A percentile compares a stretch with the other conserved stretches of the same genome.
Evolutionary conservation across 2,329 filamentous ascomycete species (phyloP).

Genomic region (Magnaporthales sp.): DNA sequence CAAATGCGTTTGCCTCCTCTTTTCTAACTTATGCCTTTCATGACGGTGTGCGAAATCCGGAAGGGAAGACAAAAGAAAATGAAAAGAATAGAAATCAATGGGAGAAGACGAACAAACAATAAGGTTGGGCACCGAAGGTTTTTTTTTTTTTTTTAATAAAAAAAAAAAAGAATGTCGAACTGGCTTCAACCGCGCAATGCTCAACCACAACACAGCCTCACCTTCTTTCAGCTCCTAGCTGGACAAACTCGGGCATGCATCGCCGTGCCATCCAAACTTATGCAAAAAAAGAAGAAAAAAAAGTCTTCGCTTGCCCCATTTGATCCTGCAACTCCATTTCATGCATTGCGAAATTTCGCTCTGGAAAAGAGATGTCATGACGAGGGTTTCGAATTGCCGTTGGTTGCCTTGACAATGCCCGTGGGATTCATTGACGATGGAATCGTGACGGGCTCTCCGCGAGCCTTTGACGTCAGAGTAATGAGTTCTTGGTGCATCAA

Average conservation of each 20-base stretch:
- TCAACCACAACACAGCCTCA: background rate
- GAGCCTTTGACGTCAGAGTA: slow-evolving; percentile 41
- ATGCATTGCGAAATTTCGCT: background rate
- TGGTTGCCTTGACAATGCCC: slow-evolving; percentile 22
- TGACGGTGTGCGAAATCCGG: background rate
- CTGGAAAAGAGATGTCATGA: background rate
- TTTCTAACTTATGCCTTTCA: background rate
- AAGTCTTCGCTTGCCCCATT: background rate
- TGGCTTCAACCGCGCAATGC: background rate
- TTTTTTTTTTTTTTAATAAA: too few species aligned
- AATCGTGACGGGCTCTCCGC: slow-evolving; percentile 26
- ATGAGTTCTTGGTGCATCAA: slow-evolving; percentile 65
- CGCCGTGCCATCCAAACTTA: background rate
- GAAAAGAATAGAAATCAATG: background rate
- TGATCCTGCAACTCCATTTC: background rate
- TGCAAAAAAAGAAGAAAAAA: slow-evolving; percentile 1
- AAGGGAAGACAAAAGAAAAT: background rate
- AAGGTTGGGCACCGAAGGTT: background rate
- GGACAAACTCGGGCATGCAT: background rate
- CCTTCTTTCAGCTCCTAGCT: background rate
- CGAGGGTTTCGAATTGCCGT: slow-evolving; percentile 14
- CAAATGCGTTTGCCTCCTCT: slow-evolving; percentile 1
- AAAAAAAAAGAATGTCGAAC: background rate
- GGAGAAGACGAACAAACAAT: background rate
- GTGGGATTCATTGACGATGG: slow-evolving; percentile 15